These are phyloP conservation scores for Mycena floridula DNA, from an alignment of 768 basidiomycete genomes.

Conservation along the genomic window DNA sequence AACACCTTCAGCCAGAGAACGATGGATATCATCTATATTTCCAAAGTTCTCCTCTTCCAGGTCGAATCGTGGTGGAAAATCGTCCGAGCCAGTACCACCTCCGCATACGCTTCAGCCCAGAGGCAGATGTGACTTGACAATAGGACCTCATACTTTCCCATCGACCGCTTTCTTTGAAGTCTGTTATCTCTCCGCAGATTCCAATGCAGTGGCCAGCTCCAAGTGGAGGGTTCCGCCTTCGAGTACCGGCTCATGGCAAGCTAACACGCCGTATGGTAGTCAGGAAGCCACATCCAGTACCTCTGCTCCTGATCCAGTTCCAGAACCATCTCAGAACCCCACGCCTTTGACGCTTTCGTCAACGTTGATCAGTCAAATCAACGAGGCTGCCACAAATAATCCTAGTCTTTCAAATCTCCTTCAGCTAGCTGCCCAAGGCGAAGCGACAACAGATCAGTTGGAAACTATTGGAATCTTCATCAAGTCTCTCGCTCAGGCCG, in stretches of 20 bases:
- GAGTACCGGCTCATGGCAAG: neutral
- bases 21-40: conserved; percentile 63
- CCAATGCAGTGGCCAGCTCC: neutral
- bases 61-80: conserved; percentile 33
- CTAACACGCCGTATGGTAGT: neutral
- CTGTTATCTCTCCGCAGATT: conserved; percentile 47
- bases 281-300: neutral
- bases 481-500: conserved; percentile 45
- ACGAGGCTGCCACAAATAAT: conserved; percentile 57
- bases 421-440: conserved; percentile 55
- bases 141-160: conserved; percentile 70
- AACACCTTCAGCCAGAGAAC: conserved; percentile 50
- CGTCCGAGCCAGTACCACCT: conserved; percentile 46
- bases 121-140: conserved; percentile 63
- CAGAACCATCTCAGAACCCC: conserved; percentile 38
- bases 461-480: conserved; percentile 70
- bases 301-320: conserved; percentile 1
- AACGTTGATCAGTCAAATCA: conserved; percentile 55
- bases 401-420: conserved; percentile 64
- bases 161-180: conserved; percentile 71
- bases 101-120: conserved; percentile 61
- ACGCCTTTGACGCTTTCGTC: conserved; percentile 49
- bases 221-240: too few species aligned
- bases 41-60: conserved; percentile 70
- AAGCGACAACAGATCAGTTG: conserved; percentile 57